Percentiles rank a stretch among this genome's conserved stretches.
Conservation (phyloP, 1,139 yeast genomes). For the Taphrina confusa region DNA sequence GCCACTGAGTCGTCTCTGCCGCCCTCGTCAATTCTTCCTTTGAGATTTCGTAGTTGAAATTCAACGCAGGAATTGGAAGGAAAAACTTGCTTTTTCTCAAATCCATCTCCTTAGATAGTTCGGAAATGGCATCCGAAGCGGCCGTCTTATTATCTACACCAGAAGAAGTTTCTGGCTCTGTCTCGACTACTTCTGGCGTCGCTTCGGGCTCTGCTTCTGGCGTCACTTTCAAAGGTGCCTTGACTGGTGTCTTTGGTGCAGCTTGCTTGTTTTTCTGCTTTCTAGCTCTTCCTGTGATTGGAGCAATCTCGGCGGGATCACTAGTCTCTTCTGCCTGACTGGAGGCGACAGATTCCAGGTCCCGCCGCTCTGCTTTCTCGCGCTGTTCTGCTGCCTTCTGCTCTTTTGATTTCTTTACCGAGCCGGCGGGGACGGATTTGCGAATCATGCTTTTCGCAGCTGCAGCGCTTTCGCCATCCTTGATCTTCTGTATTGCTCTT, state of each 20-base stretch:
- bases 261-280: conserved; percentile 27
- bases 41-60: conserved; percentile 1
- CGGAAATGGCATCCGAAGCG: conserved; percentile 24
- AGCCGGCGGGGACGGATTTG: conserved; percentile 24
- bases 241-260: conserved; percentile 2
- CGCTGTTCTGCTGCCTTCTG: conserved; percentile 23
- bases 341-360: conserved; percentile 16
- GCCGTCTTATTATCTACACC: neutral
- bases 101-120: conserved; percentile 21
- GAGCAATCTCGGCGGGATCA: conserved; percentile 20
- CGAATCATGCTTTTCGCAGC: conserved; percentile 9
- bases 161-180: neutral
- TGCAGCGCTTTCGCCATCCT: conserved; percentile 6
- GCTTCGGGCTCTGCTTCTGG: neutral
- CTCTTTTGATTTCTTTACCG: conserved; percentile 28
- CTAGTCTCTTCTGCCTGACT: conserved; percentile 8
- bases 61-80: conserved; percentile 16
- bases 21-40: conserved; percentile 20
- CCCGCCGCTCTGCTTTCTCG: conserved; percentile 26
- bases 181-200: neutral
- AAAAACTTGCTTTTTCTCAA: conserved; percentile 15
- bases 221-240: neutral
- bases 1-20: conserved; percentile 18
- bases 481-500: conserved; percentile 17
- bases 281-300: conserved; percentile 24